Evolutionary conservation across 2,329 filamentous ascomycete species (phyloP).

Genomic region (Exophiala lecanii-corni): DNA sequence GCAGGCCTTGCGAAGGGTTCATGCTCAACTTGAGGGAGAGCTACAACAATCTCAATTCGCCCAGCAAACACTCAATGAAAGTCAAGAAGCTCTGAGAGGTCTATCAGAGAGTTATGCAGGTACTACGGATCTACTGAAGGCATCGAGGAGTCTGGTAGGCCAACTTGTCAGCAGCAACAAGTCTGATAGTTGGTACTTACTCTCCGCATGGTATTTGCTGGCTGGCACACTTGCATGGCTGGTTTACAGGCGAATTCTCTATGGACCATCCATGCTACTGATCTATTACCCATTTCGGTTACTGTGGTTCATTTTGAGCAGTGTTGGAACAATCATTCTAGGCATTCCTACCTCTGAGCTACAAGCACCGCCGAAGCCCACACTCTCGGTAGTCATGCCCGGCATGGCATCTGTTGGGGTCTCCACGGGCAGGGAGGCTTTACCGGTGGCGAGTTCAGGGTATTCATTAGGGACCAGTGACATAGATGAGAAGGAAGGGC

Average conservation of each 20-base stretch:
- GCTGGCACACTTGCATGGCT: slow-evolving; percentile 76
- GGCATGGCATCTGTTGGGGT: slow-evolving; percentile 16
- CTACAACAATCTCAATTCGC: slow-evolving; percentile 84
- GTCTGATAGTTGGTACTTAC: slow-evolving; percentile 96
- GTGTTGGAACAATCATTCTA: slow-evolving; percentile 38
- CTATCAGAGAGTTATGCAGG: slow-evolving; percentile 76
- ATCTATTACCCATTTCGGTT: slow-evolving; percentile 75
- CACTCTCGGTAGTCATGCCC: slow-evolving; percentile 17
- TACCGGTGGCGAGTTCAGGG: slow-evolving; percentile 14
- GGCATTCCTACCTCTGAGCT: slow-evolving; percentile 3
- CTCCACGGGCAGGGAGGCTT: slow-evolving; percentile 12
- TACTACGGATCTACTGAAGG: slow-evolving; percentile 71
- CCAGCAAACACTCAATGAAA: slow-evolving; percentile 67
- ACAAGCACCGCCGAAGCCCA: slow-evolving; percentile 7
- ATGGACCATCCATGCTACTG: slow-evolving; percentile 87
- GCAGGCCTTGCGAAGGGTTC: slow-evolving; percentile 73
- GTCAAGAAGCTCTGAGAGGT: slow-evolving; percentile 70
- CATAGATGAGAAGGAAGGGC: too few species aligned
- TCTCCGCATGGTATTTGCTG: slow-evolving; percentile 81
- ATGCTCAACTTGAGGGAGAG: slow-evolving; percentile 80
- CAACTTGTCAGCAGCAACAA: slow-evolving; percentile 84
- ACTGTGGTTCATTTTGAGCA: slow-evolving; percentile 53
- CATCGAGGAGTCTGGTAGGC: slow-evolving; percentile 68
- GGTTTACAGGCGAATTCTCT: slow-evolving; percentile 75
- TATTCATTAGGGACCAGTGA: too few species aligned